Conservation (phyloP, 2,329 filamentous ascomycete genomes). For the Atkinsonella hypoxylon region DNA sequence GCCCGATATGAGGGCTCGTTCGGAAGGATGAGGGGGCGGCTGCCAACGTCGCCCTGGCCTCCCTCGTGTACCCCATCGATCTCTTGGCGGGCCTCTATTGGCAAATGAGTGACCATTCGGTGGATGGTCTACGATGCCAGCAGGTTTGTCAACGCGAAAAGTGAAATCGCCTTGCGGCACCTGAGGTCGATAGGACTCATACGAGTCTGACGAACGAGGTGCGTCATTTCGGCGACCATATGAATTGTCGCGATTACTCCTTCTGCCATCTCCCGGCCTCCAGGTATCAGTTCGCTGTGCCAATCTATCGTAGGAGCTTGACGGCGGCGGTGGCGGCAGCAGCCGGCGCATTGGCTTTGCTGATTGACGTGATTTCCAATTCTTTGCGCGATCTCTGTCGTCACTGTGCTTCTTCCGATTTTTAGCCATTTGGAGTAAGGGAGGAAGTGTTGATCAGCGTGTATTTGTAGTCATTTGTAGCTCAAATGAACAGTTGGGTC, state of each 20-base stretch:
- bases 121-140: constrained; percentile 30
- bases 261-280: constrained; percentile 16
- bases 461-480: neutral
- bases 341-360: constrained; percentile 4
- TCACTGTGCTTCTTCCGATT: constrained; percentile 6
- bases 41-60: constrained; percentile 21
- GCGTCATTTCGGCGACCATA: constrained; percentile 13
- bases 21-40: constrained; percentile 29
- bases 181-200: constrained; percentile 20
- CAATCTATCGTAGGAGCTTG: constrained; percentile 8
- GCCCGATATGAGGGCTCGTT: constrained; percentile 37
- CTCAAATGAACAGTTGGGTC: neutral
- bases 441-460: neutral
- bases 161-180: constrained; percentile 40
- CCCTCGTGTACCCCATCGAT: constrained; percentile 15
- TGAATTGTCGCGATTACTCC: constrained; percentile 13
- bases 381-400: constrained; percentile 5
- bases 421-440: constrained; percentile 1
- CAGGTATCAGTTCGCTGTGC: constrained; percentile 18
- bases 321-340: constrained; percentile 1
- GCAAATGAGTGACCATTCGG: constrained; percentile 7
- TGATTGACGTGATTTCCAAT: constrained; percentile 4
- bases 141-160: constrained; percentile 40
- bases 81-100: constrained; percentile 12
- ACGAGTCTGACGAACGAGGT: constrained; percentile 15